Percentiles rank a stretch among this genome's conserved stretches.
Conservation (phyloP, 192 early-diverging fungal genomes). For the Coemansia sp. region DNA sequence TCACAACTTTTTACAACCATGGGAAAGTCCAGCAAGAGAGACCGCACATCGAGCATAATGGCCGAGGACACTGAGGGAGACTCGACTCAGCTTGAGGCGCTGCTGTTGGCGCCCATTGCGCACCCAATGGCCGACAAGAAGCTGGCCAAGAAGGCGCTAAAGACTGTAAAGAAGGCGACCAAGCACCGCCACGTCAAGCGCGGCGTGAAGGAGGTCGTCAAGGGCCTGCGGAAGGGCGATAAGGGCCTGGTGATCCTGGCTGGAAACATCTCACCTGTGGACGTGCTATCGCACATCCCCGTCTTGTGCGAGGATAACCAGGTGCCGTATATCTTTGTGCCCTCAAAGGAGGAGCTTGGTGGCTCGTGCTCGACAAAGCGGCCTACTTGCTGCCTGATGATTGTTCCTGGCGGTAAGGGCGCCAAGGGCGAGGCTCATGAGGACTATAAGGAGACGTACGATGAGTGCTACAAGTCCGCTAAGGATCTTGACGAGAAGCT, state of each 20-base stretch:
- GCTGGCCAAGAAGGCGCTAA: constrained; percentile 55
- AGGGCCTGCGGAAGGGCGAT: constrained; percentile 92
- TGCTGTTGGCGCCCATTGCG: constrained; percentile 47
- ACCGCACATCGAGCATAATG: constrained; percentile 38
- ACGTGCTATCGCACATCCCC: constrained; percentile 97
- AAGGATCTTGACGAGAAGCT: constrained; percentile 76
- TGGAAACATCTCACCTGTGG: constrained; percentile 95
- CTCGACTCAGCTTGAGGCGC: constrained; percentile 15
- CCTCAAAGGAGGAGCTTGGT: constrained; percentile 95
- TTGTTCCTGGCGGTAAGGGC: constrained; percentile 80
- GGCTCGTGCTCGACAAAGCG: constrained; percentile 92
- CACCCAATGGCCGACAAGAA: constrained; percentile 55
- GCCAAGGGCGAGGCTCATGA: constrained; percentile 67
- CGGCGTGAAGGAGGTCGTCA: constrained; percentile 98
- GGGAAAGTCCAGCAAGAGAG: constrained; percentile 83
- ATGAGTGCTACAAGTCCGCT: constrained; percentile 78
- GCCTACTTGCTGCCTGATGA: constrained; percentile 90
- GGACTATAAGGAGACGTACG: constrained; percentile 87
- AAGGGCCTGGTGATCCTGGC: constrained; percentile 96
- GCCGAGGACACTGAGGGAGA: constrained; percentile 45
- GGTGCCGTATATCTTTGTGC: constrained; percentile 96
- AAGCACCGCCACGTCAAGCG: constrained; percentile 88
- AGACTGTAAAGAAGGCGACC: constrained; percentile 64
- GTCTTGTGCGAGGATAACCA: constrained; percentile 96
- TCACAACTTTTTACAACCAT: constrained; percentile 58